These are phyloP conservation scores for Lichtheimia corymbifera DNA, from an alignment of 371 early-diverging fungal genomes.

Conservation along the genomic window DNA sequence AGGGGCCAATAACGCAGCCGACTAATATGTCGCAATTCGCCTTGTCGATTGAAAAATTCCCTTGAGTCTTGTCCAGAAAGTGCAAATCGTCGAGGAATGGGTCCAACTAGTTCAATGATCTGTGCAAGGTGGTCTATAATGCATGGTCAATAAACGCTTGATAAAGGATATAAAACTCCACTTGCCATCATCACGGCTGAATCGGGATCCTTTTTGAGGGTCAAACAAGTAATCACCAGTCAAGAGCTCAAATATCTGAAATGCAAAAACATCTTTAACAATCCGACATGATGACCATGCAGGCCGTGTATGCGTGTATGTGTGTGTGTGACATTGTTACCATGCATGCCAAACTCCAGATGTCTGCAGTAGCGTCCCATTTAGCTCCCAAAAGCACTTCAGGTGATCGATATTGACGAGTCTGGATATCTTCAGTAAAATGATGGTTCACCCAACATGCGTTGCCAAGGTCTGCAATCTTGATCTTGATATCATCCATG, in stretches of 20 bases:
- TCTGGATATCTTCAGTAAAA: constrained; percentile 96
- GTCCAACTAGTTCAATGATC: constrained; percentile 91
- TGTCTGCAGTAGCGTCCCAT: constrained; percentile 93
- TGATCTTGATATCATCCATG: constrained; percentile 62
- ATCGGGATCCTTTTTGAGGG: constrained; percentile 81
- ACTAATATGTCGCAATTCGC: constrained; percentile 83
- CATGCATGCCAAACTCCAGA: constrained; percentile 98
- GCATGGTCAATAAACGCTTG: not conserved
- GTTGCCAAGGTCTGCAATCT: constrained; percentile 97
- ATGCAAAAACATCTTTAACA: not conserved
- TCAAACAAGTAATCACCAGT: constrained; percentile 96
- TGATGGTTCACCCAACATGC: constrained; percentile 97
- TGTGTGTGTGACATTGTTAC: constrained; percentile 31
- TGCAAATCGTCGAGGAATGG: constrained; percentile 74
- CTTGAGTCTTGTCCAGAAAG: constrained; percentile 73
- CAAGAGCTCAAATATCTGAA: constrained; percentile 79
- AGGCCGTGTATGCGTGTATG: not conserved
- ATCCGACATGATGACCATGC: not conserved
- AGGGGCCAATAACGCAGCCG: constrained; percentile 82
- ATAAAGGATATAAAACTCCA: not conserved
- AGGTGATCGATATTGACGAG: constrained; percentile 97
- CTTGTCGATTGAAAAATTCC: constrained; percentile 80
- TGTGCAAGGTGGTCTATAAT: constrained; percentile 91
- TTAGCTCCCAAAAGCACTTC: constrained; percentile 95
- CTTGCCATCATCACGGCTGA: constrained; percentile 89